Base-by-base conservation (phyloP, 768 basidiomycete species). In the Amanita muscaria region DNA sequence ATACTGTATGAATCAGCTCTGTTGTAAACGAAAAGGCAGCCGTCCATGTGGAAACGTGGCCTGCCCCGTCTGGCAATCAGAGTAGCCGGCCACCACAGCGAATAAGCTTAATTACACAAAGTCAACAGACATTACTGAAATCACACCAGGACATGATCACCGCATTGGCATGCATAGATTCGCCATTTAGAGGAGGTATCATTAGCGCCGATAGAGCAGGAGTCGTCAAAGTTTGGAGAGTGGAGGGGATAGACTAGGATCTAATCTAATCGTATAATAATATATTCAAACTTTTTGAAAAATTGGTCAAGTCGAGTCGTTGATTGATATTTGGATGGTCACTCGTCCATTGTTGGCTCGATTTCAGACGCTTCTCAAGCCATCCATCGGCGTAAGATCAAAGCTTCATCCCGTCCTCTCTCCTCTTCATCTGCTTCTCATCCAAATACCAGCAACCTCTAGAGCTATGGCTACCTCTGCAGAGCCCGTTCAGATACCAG, bases 121-220 rank as follows among this genome's bases (percentile, higher is more conserved):
- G 80, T 56, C 89, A 94, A 56, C 83, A 92, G 56, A 83, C 82
- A 42, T 67, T 96, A 16, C 67, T 97, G 24, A 83, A 80, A 58
- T 74, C 84, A 5, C 96, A 98, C 57, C 89, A 91, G 53, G 93
- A 98, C 57, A 79, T 90, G 2, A 78, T 98, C 15, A 90, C 87
- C 4, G 80, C 86, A 2, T 62, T 99, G 27, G 80, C 79, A 1
- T 87, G 84, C 51, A 80, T 99, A 42, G 90, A 96, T 51, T 83
- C 92, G 1, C 91, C 94, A 1, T 97, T 97, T 64, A 76, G 88
- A 44, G 91, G 90, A 19, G 88, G 90, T 1, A 75, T 96, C 36
- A 76, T 97, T n/a, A 91, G 85, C 50, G 94, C 87, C 2, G 94
- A 98, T 59, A 73, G 89, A 37, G 73, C 83, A 16, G 96, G 96